A percentile compares a stretch with the other conserved stretches of the same genome.
Conservation (phyloP, 2,329 filamentous ascomycete genomes). For the Hypoxylon sp. region DNA sequence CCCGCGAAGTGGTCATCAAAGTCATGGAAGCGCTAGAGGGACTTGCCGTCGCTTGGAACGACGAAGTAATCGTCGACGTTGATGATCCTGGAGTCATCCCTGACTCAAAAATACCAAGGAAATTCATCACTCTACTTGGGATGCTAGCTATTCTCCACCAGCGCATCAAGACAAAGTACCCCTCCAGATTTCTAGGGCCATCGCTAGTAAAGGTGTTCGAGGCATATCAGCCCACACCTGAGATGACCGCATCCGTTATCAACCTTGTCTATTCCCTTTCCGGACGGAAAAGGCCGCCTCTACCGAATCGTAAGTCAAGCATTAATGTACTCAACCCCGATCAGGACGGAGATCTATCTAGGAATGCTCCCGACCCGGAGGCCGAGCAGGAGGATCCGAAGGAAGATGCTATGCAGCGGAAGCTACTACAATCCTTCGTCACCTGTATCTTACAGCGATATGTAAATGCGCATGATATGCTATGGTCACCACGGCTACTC, state of each 20-base stretch:
- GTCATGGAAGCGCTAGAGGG: conserved; percentile 79
- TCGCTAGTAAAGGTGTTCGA: conserved; percentile 80
- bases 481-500: conserved; percentile 75
- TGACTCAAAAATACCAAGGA: conserved; percentile 55
- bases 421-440: conserved; percentile 81
- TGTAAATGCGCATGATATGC: conserved; percentile 71
- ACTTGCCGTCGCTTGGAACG: conserved; percentile 64
- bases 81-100: conserved; percentile 57
- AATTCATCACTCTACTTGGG: conserved; percentile 78
- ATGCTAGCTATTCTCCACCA: conserved; percentile 81
- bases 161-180: conserved; percentile 82
- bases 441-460: conserved; percentile 83
- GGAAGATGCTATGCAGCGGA: conserved; percentile 74
- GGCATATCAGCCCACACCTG: conserved; percentile 75
- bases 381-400: conserved; percentile 67
- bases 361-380: conserved; percentile 74
- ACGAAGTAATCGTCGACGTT: conserved; percentile 59
- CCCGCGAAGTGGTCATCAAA: conserved; percentile 85
- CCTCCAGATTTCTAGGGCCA: conserved; percentile 82
- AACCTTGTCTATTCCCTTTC: conserved; percentile 79
- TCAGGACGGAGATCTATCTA: conserved; percentile 67
- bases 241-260: conserved; percentile 78
- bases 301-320: conserved; percentile 73
- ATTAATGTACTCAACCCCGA: conserved; percentile 69
- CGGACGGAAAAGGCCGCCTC: conserved; percentile 74